A percentile compares a stretch with the other conserved stretches of the same genome.
phyloP scores from a whole-genome alignment of 352 stramenopile species.

The Pythium dissimile region DNA sequence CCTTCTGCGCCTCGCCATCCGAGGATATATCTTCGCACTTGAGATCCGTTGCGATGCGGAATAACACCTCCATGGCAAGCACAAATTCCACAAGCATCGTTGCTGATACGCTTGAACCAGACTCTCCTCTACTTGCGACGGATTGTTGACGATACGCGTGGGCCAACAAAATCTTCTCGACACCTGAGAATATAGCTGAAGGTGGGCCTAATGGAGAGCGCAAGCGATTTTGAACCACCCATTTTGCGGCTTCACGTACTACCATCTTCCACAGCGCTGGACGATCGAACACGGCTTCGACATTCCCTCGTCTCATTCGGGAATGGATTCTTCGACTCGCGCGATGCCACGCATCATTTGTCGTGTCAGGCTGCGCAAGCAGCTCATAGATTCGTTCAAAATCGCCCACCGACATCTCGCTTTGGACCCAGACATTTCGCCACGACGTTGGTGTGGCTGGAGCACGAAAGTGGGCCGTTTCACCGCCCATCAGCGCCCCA shows the following conservation, averaged over 20 bases:
- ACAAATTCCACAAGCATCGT: conserved; percentile 25
- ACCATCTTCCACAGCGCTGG: conserved; percentile 3
- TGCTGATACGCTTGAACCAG: neutral
- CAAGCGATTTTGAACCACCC: conserved; percentile 69
- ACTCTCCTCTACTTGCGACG: neutral
- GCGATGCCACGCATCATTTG: conserved; percentile 15
- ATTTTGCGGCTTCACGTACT: conserved; percentile 52
- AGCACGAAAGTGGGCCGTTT: neutral
- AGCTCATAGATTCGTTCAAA: conserved; percentile 23
- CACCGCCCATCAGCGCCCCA: neutral
- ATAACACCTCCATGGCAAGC: conserved; percentile 15
- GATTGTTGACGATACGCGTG: conserved; percentile 23
- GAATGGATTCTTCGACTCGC: conserved; percentile 13
- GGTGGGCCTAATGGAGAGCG: conserved; percentile 74
- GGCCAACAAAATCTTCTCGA: conserved; percentile 59
- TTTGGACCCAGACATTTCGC: conserved; percentile 9
- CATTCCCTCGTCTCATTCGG: neutral
- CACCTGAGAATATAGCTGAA: conserved; percentile 66
- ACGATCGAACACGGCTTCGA: neutral
- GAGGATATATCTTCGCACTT: conserved; percentile 8
- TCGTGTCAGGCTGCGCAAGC: conserved; percentile 3
- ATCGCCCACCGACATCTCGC: conserved; percentile 15
- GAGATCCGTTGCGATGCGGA: conserved; percentile 11
- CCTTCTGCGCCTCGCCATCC: conserved; percentile 21
- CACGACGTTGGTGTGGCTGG: neutral